A percentile compares a stretch with the other conserved stretches of the same genome.
Conservation (phyloP, 805 yeast species). For the Diddensiella transvaalensis region DNA sequence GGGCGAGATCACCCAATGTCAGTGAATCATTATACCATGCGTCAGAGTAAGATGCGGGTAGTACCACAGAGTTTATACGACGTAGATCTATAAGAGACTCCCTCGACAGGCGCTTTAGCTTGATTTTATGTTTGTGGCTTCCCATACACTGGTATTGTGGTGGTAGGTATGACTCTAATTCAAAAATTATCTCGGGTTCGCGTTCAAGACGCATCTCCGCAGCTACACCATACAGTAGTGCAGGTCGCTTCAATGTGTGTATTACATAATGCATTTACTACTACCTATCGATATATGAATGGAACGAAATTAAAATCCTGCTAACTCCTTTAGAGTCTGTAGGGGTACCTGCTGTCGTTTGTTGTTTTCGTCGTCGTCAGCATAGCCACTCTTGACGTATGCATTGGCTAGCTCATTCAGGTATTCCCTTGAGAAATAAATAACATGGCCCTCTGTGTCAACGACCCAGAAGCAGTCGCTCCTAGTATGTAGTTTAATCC, state of each 20-base stretch:
- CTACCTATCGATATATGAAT: no score
- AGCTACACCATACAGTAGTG: no score
- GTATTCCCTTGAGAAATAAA: not conserved
- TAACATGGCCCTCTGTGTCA: not conserved
- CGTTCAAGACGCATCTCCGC: no score
- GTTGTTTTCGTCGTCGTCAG: no score
- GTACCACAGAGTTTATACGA: conserved; percentile 48
- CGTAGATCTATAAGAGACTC: conserved; percentile 57
- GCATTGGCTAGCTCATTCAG: not conserved
- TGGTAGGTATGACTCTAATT: not conserved
- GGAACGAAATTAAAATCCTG: no score
- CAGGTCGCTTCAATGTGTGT: no score
- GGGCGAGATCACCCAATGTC: conserved; percentile 48
- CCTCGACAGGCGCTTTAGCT: not conserved
- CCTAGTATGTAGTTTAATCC: not conserved
- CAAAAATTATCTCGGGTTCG: no score
- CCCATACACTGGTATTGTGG: not conserved
- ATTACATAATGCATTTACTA: no score
- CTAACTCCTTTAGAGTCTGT: not conserved
- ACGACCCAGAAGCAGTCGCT: conserved; percentile 2
- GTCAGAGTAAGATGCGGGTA: conserved; percentile 52
- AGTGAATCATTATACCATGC: conserved; percentile 50
- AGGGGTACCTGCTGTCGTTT: not conserved
- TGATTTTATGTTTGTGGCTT: not conserved
- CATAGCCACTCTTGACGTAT: not conserved